phyloP scores from a whole-genome alignment of 495 filamentous ascomycete genomes.

The Chaetomidium leptoderma region DNA sequence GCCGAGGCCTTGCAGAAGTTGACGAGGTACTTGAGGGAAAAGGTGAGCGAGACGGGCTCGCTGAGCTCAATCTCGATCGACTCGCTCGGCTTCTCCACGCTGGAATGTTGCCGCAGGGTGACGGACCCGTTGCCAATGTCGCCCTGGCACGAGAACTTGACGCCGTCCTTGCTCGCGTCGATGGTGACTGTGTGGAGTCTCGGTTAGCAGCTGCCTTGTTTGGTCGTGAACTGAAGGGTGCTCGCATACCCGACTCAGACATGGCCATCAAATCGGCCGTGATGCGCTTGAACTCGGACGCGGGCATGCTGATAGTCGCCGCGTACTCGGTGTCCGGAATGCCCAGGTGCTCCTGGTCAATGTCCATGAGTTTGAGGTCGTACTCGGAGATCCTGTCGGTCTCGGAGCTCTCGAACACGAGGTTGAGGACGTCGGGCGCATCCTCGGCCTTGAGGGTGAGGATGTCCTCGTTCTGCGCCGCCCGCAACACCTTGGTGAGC shows the following conservation, averaged over 20 bases:
- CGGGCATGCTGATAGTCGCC: slow-evolving; percentile 84
- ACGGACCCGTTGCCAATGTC: slow-evolving; percentile 96
- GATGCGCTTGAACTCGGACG: slow-evolving; percentile 88
- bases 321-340: slow-evolving; percentile 98
- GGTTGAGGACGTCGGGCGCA: slow-evolving; percentile 88
- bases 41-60: slow-evolving; percentile 92
- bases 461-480: slow-evolving; percentile 91
- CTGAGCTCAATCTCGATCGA: slow-evolving; percentile 85
- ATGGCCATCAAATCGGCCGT: slow-evolving; percentile 85
- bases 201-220: slow-evolving; percentile 10
- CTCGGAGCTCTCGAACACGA: slow-evolving; percentile 87
- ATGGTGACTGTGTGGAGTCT: slow-evolving; percentile 66
- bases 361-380: slow-evolving; percentile 99
- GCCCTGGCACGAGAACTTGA: slow-evolving; percentile 90
- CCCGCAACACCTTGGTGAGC: slow-evolving; percentile 94
- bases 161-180: slow-evolving; percentile 93
- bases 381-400: slow-evolving; percentile 94
- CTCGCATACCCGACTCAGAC: slow-evolving; percentile 82
- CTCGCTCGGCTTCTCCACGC: slow-evolving; percentile 83
- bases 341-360: slow-evolving; percentile 98
- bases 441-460: slow-evolving; percentile 97
- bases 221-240: too few species aligned
- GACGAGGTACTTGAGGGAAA: slow-evolving; percentile 98
- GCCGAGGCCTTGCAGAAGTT: slow-evolving; percentile 98
- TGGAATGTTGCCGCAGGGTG: slow-evolving; percentile 81